Percentiles rank a stretch among this genome's conserved stretches.
Conservation (phyloP, 495 filamentous ascomycete species). For the Penicillium bovifimosum region DNA sequence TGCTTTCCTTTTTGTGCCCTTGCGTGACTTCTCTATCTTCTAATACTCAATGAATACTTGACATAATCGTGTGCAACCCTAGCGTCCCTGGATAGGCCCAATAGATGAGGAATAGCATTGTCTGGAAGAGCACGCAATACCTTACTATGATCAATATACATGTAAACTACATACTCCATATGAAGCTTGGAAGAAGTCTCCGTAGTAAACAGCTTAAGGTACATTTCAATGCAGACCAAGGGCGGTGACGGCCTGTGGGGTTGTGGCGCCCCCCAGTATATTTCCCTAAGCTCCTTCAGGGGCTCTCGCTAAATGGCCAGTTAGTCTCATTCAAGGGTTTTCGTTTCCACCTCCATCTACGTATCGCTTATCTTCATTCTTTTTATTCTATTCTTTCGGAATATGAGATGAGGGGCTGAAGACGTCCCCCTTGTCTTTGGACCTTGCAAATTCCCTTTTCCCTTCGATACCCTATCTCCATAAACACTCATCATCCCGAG, state of each 20-base stretch:
- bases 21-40: constrained; percentile 30
- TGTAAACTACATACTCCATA: too few relatives aligned
- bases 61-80: constrained; percentile 26
- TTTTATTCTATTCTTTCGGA: constrained; percentile 17
- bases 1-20: constrained; percentile 26
- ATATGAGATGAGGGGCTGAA: constrained; percentile 29
- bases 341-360: constrained; percentile 11
- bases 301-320: constrained; percentile 40
- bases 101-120: not conserved
- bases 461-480: not conserved
- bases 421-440: constrained; percentile 28
- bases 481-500: not conserved
- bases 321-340: constrained; percentile 22
- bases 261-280: constrained; percentile 34
- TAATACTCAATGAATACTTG: constrained; percentile 27
- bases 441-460: constrained; percentile 8
- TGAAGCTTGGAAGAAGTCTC: too few relatives aligned
- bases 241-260: constrained; percentile 32
- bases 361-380: constrained; percentile 5
- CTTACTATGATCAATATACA: too few relatives aligned
- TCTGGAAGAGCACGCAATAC: too few relatives aligned
- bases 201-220: not conserved
- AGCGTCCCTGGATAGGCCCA: constrained; percentile 4
- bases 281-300: constrained; percentile 37
- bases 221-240: not conserved